These are phyloP conservation scores for Pseudonitzschia delicatissima DNA, from an alignment of 108 stramenopile genomes.

Conservation along the genomic window DNA sequence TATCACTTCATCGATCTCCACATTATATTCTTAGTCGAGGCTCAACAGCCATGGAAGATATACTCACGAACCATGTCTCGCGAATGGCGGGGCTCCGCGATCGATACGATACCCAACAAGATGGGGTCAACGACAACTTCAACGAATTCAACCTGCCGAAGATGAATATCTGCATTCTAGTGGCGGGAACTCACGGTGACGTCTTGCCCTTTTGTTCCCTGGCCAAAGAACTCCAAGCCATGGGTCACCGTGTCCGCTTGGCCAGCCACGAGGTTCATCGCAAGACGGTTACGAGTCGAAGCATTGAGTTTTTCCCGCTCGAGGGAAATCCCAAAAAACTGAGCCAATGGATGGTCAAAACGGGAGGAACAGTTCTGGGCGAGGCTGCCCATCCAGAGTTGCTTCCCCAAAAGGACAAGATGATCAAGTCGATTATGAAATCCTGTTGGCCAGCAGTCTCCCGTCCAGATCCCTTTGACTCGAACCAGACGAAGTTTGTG, in stretches of 20 bases:
- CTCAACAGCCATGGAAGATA: too few species aligned
- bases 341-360: conserved; percentile 64
- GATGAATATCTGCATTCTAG: conserved; percentile 64
- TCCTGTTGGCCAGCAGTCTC: conserved; percentile 73
- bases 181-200: conserved; percentile 64
- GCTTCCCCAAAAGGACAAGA: conserved; percentile 52
- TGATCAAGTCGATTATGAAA: conserved; percentile 58
- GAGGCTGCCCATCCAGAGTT: conserved; percentile 42
- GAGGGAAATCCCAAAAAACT: conserved; percentile 77
- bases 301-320: conserved; percentile 78
- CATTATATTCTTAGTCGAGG: too few species aligned
- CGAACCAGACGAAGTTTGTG: conserved; percentile 41
- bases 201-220: conserved; percentile 59
- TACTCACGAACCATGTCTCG: too few species aligned
- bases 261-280: conserved; percentile 65
- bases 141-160: conserved; percentile 44
- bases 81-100: too few species aligned
- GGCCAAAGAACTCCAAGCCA: conserved; percentile 40
- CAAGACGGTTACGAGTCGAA: conserved; percentile 38
- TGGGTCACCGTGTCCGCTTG: conserved; percentile 68
- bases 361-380: conserved; percentile 55
- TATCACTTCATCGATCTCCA: too few species aligned
- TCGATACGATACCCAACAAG: too few species aligned
- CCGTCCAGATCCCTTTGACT: conserved; percentile 52
- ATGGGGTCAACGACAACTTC: not conserved